These are phyloP conservation scores for Cichorium intybus DNA, from an alignment of 140 eudicot species.

Conservation along the genomic window DNA sequence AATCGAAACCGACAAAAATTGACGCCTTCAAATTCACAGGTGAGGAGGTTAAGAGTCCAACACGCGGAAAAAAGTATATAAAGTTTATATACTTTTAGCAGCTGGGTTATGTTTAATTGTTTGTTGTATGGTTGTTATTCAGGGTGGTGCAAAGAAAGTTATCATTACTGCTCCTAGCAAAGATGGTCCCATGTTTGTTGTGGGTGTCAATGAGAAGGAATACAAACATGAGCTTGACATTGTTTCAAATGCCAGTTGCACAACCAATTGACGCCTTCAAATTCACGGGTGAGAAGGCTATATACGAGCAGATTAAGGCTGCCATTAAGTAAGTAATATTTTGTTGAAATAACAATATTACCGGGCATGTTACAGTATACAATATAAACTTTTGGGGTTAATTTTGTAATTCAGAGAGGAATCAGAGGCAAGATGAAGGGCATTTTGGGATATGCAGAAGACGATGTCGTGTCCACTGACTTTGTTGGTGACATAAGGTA, in stretches of 20 bases:
- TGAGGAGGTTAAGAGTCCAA: no score
- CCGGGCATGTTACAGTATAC: not conserved
- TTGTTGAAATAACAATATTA: not conserved
- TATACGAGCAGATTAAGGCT: constrained; percentile 81
- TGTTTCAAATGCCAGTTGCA: constrained; percentile 94
- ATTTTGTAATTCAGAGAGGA: constrained; percentile 57
- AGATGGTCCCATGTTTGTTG: constrained; percentile 97
- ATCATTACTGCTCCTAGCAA: constrained; percentile 95
- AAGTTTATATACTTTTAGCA: not conserved
- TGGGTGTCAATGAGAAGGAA: constrained; percentile 91
- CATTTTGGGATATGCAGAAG: constrained; percentile 78
- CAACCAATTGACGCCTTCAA: constrained; percentile 93
- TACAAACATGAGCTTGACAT: constrained; percentile 72
- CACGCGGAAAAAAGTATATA: no score
- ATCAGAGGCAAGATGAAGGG: constrained; percentile 84
- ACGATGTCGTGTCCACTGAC: constrained; percentile 85
- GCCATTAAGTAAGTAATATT: constrained; percentile 62
- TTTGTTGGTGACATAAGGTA: constrained; percentile 90
- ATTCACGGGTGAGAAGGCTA: constrained; percentile 82
- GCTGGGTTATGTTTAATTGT: not conserved
- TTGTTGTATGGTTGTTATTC: not conserved
- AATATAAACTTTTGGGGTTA: not conserved
- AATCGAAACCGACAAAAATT: no score
- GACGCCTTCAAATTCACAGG: no score
- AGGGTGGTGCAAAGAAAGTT: constrained; percentile 99